Conservation (phyloP, 805 yeast species). For the Saccharomycopsis microspora region DNA sequence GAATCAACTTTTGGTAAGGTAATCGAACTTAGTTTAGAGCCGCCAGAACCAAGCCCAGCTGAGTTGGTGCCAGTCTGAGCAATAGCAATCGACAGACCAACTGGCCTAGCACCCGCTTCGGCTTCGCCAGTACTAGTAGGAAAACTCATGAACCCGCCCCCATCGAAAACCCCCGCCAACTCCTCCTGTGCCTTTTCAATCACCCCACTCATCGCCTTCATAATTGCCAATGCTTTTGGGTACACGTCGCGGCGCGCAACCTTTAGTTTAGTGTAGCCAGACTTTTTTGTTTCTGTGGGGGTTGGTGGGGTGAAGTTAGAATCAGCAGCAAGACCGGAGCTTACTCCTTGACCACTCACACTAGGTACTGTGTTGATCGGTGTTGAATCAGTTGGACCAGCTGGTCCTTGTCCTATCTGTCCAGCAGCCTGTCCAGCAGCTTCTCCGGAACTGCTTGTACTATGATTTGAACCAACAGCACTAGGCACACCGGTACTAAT, state of each 20-base stretch:
- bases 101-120: background rate
- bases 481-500: background rate
- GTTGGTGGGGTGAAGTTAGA: too few relatives aligned
- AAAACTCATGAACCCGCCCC: background rate
- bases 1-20: too few relatives aligned
- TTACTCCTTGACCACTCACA: too few relatives aligned
- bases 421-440: background rate
- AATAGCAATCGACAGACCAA: background rate
- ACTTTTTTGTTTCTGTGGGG: background rate
- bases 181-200: slow-evolving; percentile 13
- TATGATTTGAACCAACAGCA: too few relatives aligned
- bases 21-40: background rate
- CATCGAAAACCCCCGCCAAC: slow-evolving; percentile 12
- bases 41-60: background rate
- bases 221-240: slow-evolving; percentile 21
- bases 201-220: slow-evolving; percentile 10
- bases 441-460: too few relatives aligned
- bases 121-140: background rate
- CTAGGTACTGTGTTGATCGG: too few relatives aligned
- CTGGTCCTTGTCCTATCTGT: background rate
- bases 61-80: background rate
- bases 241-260: slow-evolving; percentile 40
- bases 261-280: slow-evolving; percentile 26
- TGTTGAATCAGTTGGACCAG: background rate
- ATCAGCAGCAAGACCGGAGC: too few relatives aligned